Base-by-base conservation (phyloP, 2,329 filamentous ascomycete genomes). In the Septoria petroselini region DNA sequence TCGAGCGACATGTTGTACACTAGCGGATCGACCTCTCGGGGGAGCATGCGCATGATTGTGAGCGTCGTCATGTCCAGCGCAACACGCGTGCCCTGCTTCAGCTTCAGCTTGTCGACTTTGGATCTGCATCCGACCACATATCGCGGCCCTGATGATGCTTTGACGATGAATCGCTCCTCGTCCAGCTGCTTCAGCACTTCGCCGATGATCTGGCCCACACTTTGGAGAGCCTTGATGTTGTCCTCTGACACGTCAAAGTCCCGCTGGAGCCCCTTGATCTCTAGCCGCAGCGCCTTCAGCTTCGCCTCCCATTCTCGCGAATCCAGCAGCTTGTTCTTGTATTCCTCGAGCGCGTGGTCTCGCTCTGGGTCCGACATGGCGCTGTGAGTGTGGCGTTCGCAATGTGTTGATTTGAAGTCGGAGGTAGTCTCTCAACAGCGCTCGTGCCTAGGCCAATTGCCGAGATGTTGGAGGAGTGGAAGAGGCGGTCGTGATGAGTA, bases 1-100 rank as follows among this genome's bases (percentile, higher is more conserved):
- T 98, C 93, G 63, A 98, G 74, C 15, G 93, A 98, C 93, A 98
- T 98, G 78, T 98, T 98, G 81, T 98, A 98, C 62, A 98, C 93
- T 61, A 98, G 79, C 15, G 93, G 93, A 68, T 98, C 93, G 68
- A 98, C 94, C 76, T 98, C 93, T 70, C 93, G 86, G 53, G 93
- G 94, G 39, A 98, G 80, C 93, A 98, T 98, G 66, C 93, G 88
- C 93, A 98, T 98, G 73, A 98, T 98, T 54, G 93, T 98, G 62
- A 98, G 86, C 15, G 93, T 98, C 43, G 93, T 98, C 93, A 98
- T 98, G 68, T 98, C 93, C 53, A 98, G 84, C 27, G 93, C 91
- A 48, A 98, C 93, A 66, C 93, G 88, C 21, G 91, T 96, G 64
- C 94, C 94, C 74, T 98, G 93, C 81, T 97, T 98, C 69, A 98